Evolutionary conservation across 2,329 filamentous ascomycete genomes (phyloP).

Genomic region (Aureobasidium pullulans): DNA sequence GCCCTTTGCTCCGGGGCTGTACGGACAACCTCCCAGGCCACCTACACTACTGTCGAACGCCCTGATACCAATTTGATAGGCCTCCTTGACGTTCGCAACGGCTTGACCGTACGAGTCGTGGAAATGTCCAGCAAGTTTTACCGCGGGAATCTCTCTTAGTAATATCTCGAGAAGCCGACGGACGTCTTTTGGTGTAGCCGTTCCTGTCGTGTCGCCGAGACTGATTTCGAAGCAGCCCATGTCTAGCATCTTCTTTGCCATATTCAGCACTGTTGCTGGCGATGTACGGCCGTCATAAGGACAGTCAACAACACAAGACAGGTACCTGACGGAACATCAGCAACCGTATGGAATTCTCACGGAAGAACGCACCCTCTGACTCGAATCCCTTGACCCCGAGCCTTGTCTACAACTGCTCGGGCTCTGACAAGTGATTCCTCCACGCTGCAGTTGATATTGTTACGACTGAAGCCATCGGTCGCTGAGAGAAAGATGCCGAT

Average conservation of each 20-base stretch:
- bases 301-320: conserved; percentile 74
- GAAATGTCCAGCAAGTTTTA: conserved; percentile 74
- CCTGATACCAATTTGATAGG: conserved; percentile 67
- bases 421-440: conserved; percentile 65
- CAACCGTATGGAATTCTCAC: not conserved
- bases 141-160: conserved; percentile 57
- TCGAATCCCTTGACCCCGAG: conserved; percentile 56
- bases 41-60: conserved; percentile 75
- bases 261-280: conserved; percentile 48
- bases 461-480: conserved; percentile 70
- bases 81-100: conserved; percentile 69
- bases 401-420: conserved; percentile 59
- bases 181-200: conserved; percentile 74
- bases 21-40: conserved; percentile 77
- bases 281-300: conserved; percentile 61
- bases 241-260: conserved; percentile 61
- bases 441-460: conserved; percentile 77
- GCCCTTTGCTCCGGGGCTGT: conserved; percentile 75
- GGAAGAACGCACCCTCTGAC: conserved; percentile 52
- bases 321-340: conserved; percentile 40
- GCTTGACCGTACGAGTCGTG: conserved; percentile 86
- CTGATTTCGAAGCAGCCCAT: conserved; percentile 91
- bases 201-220: conserved; percentile 83
- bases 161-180: conserved; percentile 57
- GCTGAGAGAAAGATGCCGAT: conserved; percentile 76